These are phyloP conservation scores for Neurospora intermedia DNA, from an alignment of 495 filamentous ascomycete genomes.

Conservation along the genomic window DNA sequence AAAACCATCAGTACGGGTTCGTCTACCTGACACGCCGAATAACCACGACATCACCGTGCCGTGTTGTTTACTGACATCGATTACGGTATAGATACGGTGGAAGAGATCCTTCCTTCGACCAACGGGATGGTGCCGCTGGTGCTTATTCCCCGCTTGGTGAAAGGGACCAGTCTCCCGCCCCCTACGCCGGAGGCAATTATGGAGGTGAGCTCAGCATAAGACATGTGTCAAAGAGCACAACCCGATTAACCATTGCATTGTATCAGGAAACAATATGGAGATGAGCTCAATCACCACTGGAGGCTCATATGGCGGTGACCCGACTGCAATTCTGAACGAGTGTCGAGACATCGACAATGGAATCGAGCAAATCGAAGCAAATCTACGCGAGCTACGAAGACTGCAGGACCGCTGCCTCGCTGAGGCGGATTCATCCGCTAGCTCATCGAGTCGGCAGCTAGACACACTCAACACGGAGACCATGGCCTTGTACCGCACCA, in stretches of 20 bases:
- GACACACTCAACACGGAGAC: slow-evolving; percentile 55
- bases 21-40: neutral
- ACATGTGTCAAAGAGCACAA: neutral
- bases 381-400: slow-evolving; percentile 46
- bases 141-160: slow-evolving; percentile 22
- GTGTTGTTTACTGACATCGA: slow-evolving; percentile 14
- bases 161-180: slow-evolving; percentile 4
- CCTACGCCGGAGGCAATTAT: slow-evolving; percentile 20
- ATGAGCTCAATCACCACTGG: slow-evolving; percentile 44
- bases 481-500: slow-evolving; percentile 65
- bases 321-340: slow-evolving; percentile 72
- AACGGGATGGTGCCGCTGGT: slow-evolving; percentile 26
- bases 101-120: slow-evolving; percentile 41
- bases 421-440: slow-evolving; percentile 45
- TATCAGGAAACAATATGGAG: slow-evolving; percentile 43
- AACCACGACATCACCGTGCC: neutral
- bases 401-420: slow-evolving; percentile 49
- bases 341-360: slow-evolving; percentile 65
- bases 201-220: slow-evolving; percentile 31
- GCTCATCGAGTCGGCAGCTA: slow-evolving; percentile 42
- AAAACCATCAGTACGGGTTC: slow-evolving; percentile 16
- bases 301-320: slow-evolving; percentile 36
- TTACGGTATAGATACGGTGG: slow-evolving; percentile 30
- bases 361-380: slow-evolving; percentile 62
- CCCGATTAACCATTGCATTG: slow-evolving; percentile 1